These are phyloP conservation scores for Gossypium lobatum DNA, from an alignment of 441 rosid species.

Conservation along the genomic window DNA sequence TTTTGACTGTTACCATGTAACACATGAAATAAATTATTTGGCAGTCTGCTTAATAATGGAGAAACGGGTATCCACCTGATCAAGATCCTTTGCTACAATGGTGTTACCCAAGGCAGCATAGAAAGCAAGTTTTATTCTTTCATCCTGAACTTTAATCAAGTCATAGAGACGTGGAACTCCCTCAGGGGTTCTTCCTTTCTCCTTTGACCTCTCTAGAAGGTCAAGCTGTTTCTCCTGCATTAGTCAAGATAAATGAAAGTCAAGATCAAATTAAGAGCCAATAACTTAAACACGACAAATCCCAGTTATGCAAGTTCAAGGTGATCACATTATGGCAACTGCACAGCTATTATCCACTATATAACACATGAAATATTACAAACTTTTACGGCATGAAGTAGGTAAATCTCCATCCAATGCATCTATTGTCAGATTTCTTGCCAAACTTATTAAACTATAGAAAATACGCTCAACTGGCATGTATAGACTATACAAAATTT, in stretches of 20 bases:
- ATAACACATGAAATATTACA: not conserved
- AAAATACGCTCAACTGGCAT: not conserved
- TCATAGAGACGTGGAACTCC: conserved; percentile 92
- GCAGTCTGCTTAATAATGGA: not conserved
- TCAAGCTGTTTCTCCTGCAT: conserved; percentile 82
- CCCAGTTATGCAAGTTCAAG: not conserved
- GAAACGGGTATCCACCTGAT: conserved; percentile 50
- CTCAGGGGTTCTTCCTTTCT: conserved; percentile 70
- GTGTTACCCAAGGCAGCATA: conserved; percentile 83
- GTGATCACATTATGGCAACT: not conserved
- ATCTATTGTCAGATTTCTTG: not conserved
- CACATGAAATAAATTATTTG: conserved; percentile 6
- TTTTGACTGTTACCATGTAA: not conserved
- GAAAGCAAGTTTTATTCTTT: conserved; percentile 89
- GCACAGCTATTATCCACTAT: not conserved
- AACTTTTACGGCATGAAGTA: not conserved
- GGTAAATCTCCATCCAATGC: not conserved
- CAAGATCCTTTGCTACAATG: conserved; percentile 80
- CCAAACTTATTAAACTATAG: not conserved
- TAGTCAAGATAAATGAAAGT: conserved; percentile 11
- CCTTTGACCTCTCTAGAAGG: conserved; percentile 51
- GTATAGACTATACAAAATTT: not conserved
- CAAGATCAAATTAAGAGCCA: not conserved
- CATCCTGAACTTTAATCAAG: conserved; percentile 76
- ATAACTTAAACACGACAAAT: not conserved